Conservation (phyloP, 345 rosid genomes). For the Eutrema heterophyllum region DNA sequence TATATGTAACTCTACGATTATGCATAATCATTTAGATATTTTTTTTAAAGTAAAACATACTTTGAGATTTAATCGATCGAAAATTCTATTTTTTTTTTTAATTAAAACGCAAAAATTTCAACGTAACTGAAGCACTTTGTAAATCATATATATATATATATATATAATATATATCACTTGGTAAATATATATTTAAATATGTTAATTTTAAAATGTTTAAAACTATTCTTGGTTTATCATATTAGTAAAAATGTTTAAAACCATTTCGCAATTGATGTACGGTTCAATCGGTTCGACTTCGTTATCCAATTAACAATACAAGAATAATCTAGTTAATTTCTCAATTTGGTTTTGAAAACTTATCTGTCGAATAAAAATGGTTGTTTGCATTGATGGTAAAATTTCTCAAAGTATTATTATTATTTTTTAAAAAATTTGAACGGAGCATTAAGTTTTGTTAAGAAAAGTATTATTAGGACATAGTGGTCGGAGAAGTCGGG, state of each 20-base stretch:
- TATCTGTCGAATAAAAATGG: not conserved
- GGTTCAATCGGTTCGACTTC: not conserved
- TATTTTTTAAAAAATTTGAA: not conserved
- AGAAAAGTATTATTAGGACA: not conserved
- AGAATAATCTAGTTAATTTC: not conserved
- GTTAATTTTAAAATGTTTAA: not conserved
- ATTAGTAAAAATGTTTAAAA: not conserved
- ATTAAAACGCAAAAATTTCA: too few relatives aligned
- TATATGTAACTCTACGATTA: too few relatives aligned
- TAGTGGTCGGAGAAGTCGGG: slow-evolving; percentile 29
- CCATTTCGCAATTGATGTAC: not conserved
- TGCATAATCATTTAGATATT: not conserved
- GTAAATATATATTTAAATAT: not conserved
- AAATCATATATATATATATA: too few relatives aligned
- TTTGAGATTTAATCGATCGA: too few relatives aligned
- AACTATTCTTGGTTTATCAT: not conserved
- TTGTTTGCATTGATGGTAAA: slow-evolving; percentile 1
- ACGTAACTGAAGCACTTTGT: too few relatives aligned
- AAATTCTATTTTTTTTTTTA: too few relatives aligned
- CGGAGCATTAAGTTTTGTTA: not conserved
- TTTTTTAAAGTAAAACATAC: too few relatives aligned
- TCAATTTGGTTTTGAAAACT: not conserved
- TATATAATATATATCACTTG: too few relatives aligned
- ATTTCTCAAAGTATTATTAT: not conserved
- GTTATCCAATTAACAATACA: not conserved